A percentile compares a stretch with the other conserved stretches of the same genome.
phyloP scores from a whole-genome alignment of 495 filamentous ascomycete species.

The Echria macrotheca region DNA sequence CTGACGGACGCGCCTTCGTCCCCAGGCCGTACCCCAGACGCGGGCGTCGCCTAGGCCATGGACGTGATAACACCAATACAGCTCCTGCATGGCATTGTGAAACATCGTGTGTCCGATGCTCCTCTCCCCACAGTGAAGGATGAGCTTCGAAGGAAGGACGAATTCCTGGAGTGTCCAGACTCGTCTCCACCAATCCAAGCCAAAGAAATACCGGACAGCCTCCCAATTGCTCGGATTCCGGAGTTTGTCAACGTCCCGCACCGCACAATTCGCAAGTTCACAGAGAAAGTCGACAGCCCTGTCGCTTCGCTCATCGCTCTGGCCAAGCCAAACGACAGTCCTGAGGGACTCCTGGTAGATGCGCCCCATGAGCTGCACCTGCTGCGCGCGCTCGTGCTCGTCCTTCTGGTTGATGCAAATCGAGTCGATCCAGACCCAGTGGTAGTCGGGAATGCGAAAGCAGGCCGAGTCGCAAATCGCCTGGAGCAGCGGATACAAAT shows the following conservation, averaged over 20 bases:
- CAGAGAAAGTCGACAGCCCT: slow-evolving; percentile 18
- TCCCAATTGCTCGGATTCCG: no score
- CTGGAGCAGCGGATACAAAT: slow-evolving; percentile 12
- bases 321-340: slow-evolving; percentile 23
- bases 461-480: neutral
- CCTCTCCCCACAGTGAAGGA: slow-evolving; percentile 3
- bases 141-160: neutral
- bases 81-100: slow-evolving; percentile 1
- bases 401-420: slow-evolving; percentile 33
- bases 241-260: no score
- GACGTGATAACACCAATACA: neutral
- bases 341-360: slow-evolving; percentile 11
- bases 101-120: neutral
- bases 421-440: slow-evolving; percentile 31
- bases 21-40: slow-evolving; percentile 2
- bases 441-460: neutral
- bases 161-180: slow-evolving; percentile 10
- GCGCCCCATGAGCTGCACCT: slow-evolving; percentile 19
- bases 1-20: slow-evolving; percentile 2
- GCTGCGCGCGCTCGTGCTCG: slow-evolving; percentile 17
- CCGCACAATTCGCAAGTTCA: neutral
- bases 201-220: slow-evolving; percentile 11
- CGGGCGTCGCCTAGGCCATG: neutral
- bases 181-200: slow-evolving; percentile 12
- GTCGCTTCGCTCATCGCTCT: neutral